A percentile compares a stretch with the other conserved stretches of the same genome.
Conservation (phyloP, 345 rosid species). For the Hypericum perforatum region DNA sequence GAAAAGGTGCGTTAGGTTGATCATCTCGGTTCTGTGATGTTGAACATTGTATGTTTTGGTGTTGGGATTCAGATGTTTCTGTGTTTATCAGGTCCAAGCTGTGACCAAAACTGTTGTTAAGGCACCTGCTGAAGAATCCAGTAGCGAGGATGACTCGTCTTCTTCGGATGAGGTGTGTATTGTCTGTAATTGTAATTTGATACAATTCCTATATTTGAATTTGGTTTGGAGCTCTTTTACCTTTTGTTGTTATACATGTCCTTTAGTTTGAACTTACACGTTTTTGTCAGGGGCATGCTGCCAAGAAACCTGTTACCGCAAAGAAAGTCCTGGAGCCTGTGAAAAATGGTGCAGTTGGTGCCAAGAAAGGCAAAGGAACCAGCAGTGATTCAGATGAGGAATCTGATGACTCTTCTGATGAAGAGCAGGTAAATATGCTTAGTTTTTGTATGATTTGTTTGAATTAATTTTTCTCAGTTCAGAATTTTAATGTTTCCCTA, state of each 20-base stretch:
- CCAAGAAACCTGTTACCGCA: conserved; percentile 14
- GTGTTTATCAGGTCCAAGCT: conserved; percentile 18
- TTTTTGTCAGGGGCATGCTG: conserved; percentile 22
- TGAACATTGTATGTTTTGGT: not conserved
- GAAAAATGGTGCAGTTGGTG: conserved; percentile 11
- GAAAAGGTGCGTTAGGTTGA: conserved; percentile 30
- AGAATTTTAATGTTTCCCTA: not conserved
- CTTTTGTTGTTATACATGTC: no score
- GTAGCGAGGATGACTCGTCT: conserved; percentile 1
- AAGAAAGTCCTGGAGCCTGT: conserved; percentile 14
- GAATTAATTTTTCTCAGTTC: not conserved
- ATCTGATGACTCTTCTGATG: conserved; percentile 12
- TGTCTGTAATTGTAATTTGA: no score
- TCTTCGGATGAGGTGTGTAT: no score
- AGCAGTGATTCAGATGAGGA: conserved; percentile 15
- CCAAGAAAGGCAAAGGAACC: conserved; percentile 10
- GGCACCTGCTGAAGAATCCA: conserved; percentile 20
- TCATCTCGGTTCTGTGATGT: not conserved
- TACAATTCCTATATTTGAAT: no score
- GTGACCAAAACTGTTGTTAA: conserved; percentile 14
- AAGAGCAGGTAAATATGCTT: conserved; percentile 5
- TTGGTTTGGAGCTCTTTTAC: no score
- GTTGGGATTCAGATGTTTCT: not conserved
- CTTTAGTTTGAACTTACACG: not conserved
- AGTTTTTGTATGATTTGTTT: no score